phyloP scores from a whole-genome alignment of 129 eudicot species.

The Artemisia annua region DNA sequence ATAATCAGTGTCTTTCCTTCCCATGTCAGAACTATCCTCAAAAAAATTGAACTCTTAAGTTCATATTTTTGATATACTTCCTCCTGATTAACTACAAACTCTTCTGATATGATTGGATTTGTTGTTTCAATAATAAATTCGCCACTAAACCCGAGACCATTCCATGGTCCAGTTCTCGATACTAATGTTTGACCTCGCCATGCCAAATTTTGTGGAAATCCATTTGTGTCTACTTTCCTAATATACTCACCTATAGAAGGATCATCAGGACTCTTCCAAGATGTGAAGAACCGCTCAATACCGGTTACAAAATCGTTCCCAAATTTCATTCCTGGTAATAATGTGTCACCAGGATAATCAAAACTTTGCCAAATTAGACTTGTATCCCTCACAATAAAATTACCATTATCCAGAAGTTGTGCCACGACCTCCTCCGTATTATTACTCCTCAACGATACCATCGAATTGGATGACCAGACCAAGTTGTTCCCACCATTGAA shows the following conservation, averaged over 20 bases:
- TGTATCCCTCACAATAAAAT: constrained; percentile 14
- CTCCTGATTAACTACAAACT: constrained; percentile 13
- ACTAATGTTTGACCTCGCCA: background rate
- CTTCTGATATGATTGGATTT: background rate
- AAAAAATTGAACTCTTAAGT: constrained; percentile 6
- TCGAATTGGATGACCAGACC: constrained; percentile 26
- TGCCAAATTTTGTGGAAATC: constrained; percentile 30
- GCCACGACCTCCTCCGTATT: constrained; percentile 8
- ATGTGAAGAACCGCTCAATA: constrained; percentile 11
- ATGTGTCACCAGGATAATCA: constrained; percentile 26
- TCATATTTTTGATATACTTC: constrained; percentile 18
- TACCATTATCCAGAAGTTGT: constrained; percentile 23
- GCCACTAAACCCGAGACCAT: constrained; percentile 18
- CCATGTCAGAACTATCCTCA: constrained; percentile 17
- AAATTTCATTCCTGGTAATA: constrained; percentile 29
- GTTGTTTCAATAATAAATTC: background rate
- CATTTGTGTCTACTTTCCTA: constrained; percentile 19
- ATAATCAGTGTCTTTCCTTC: constrained; percentile 14
- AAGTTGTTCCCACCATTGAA: background rate
- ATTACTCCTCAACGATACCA: background rate
- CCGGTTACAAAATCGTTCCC: constrained; percentile 37
- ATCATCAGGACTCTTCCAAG: constrained; percentile 32
- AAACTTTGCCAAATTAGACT: constrained; percentile 27
- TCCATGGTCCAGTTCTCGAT: constrained; percentile 33
- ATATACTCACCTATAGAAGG: constrained; percentile 28